A percentile compares a stretch with the other conserved stretches of the same genome.
Evolutionary conservation across 352 stramenopile species (phyloP).

Genomic region (Pythium volutum): DNA sequence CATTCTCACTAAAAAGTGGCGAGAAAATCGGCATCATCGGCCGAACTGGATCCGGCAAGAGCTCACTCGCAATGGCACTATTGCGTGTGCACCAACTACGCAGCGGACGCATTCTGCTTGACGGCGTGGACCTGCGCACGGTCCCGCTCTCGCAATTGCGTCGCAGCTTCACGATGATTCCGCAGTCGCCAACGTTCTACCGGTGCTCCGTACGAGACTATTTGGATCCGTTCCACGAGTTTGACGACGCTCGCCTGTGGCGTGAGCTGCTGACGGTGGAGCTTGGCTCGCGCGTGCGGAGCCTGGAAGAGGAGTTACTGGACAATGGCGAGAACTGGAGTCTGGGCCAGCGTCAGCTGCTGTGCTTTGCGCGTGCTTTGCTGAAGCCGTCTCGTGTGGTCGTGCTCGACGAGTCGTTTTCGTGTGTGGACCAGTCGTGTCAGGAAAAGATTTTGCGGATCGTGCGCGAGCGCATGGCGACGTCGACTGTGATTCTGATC

Average conservation of each 20-base stretch:
- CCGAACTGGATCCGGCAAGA: too few relatives aligned
- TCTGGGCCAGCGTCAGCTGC: constrained; percentile 24
- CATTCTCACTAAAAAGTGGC: too few relatives aligned
- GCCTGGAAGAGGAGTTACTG: constrained; percentile 13
- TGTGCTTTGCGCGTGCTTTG: constrained; percentile 29
- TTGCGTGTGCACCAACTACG: too few relatives aligned
- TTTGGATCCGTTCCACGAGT: too few relatives aligned
- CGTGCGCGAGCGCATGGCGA: constrained; percentile 35
- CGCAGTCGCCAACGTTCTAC: too few relatives aligned
- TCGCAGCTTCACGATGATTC: too few relatives aligned
- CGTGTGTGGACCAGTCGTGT: constrained; percentile 51
- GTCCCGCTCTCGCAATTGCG: too few relatives aligned
- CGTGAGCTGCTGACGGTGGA: constrained; percentile 11
- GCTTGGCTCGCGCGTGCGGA: not conserved
- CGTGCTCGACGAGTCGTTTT: constrained; percentile 44
- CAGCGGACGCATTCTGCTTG: too few relatives aligned
- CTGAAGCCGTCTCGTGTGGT: constrained; percentile 25
- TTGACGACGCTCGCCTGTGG: not conserved
- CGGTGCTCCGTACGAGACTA: too few relatives aligned
- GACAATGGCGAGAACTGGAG: constrained; percentile 61
- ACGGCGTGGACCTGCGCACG: too few relatives aligned
- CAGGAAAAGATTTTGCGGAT: constrained; percentile 79
- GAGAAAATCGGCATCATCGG: too few relatives aligned
- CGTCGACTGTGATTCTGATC: constrained; percentile 24
- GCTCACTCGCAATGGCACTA: too few relatives aligned